phyloP scores from a whole-genome alignment of 176 grass and related monocot genomes.

The Oryza longistaminata region DNA sequence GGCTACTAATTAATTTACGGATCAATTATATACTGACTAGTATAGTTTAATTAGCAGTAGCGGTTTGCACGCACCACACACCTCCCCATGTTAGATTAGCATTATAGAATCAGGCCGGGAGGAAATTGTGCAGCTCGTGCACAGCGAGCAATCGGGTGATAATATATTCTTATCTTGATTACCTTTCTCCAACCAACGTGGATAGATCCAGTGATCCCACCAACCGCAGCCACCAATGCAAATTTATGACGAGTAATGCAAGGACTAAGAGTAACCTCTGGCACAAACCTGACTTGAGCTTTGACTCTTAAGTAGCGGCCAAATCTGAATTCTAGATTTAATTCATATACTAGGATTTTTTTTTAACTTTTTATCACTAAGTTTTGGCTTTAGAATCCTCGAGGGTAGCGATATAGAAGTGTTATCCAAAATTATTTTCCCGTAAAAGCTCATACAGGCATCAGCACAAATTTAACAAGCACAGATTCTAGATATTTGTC shows the following conservation, averaged over 20 bases:
- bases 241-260: background rate
- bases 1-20: background rate
- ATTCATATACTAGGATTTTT: too few species aligned
- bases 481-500: too few species aligned
- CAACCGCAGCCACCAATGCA: background rate
- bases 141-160: background rate
- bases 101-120: background rate
- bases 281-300: background rate
- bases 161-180: background rate
- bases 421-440: too few species aligned
- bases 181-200: background rate
- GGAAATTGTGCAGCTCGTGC: background rate
- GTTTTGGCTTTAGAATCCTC: too few species aligned
- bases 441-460: too few species aligned
- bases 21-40: background rate
- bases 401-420: too few species aligned
- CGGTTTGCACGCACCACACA: background rate
- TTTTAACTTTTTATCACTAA: too few species aligned
- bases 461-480: too few species aligned
- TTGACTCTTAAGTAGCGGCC: too few species aligned
- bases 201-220: slow-evolving; percentile 9
- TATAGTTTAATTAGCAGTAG: background rate
- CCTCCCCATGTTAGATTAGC: background rate
- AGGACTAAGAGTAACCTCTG: background rate
- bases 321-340: too few species aligned